Conservation (phyloP, 2,329 filamentous ascomycete genomes). For the Raffaelea ambrosiae region DNA sequence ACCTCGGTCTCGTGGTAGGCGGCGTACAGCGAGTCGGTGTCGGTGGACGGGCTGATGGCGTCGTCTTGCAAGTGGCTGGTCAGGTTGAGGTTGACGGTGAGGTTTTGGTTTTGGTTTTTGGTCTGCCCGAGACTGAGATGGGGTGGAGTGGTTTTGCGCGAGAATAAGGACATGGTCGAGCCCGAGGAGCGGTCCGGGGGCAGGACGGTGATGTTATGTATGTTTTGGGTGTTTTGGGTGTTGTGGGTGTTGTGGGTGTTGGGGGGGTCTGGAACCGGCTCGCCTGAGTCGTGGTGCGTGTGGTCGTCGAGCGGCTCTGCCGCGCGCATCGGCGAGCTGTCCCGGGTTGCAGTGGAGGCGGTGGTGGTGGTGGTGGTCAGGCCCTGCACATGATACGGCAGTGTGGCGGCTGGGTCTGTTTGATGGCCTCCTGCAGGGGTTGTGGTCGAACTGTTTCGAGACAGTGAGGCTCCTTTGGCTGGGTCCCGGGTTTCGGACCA, state of each 20-base stretch:
- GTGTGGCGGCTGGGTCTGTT: conserved; percentile 29
- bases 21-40: neutral
- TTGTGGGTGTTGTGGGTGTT: conserved; percentile 3
- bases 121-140: conserved; percentile 39
- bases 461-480: conserved; percentile 16
- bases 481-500: conserved; percentile 16
- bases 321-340: too few species aligned
- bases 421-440: conserved; percentile 35
- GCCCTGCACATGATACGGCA: conserved; percentile 35
- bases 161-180: conserved; percentile 37
- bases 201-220: too few species aligned
- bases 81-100: neutral
- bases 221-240: conserved; percentile 12
- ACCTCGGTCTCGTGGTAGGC: neutral
- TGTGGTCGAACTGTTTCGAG: conserved; percentile 29
- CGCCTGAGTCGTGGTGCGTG: too few species aligned
- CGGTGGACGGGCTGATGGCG: neutral
- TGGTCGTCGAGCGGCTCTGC: too few species aligned
- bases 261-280: too few species aligned
- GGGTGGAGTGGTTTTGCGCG: conserved; percentile 41
- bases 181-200: too few species aligned
- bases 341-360: neutral
- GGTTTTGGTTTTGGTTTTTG: neutral
- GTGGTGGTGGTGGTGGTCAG: conserved; percentile 27
- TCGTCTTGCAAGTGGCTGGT: too few species aligned